A percentile compares a stretch with the other conserved stretches of the same genome.
These are phyloP conservation scores for Xerocomus nothofagi DNA, from an alignment of 1,284 basidiomycete genomes.

Conservation along the genomic window DNA sequence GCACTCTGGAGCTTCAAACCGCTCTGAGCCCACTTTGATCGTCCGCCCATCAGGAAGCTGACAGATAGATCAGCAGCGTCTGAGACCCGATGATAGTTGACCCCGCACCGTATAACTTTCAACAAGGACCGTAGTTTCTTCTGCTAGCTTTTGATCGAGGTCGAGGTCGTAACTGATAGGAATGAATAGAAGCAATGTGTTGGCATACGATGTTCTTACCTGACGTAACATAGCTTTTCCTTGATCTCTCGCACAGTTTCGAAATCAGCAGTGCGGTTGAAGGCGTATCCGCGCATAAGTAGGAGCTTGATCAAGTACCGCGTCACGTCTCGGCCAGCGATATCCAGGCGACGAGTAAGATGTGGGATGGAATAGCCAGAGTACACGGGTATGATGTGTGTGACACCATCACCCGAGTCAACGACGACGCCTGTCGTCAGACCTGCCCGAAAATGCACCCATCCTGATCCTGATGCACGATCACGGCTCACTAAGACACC, in stretches of 20 bases:
- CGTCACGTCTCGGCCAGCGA: conserved; percentile 97
- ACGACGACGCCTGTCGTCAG: conserved; percentile 98
- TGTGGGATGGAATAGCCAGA: conserved; percentile 96
- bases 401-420: conserved; percentile 98
- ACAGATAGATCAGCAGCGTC: conserved; percentile 1
- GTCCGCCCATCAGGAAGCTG: conserved; percentile 94
- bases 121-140: conserved; percentile 96
- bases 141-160: conserved; percentile 89
- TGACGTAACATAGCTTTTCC: conserved; percentile 97
- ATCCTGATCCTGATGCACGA: background rate
- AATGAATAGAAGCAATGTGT: background rate
- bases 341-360: conserved; percentile 91
- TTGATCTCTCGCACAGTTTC: conserved; percentile 99
- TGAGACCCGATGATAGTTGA: background rate
- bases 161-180: conserved; percentile 86
- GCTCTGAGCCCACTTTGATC: conserved; percentile 97
- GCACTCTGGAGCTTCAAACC: conserved; percentile 99
- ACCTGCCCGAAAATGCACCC: conserved; percentile 50
- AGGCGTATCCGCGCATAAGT: conserved; percentile 98
- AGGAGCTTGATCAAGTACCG: conserved; percentile 98
- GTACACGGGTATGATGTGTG: conserved; percentile 98
- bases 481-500: conserved; percentile 30
- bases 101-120: conserved; percentile 88
- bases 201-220: conserved; percentile 45
- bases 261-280: conserved; percentile 99